Conservation (phyloP, 257 asterid genomes). For the Ballota nigra region DNA sequence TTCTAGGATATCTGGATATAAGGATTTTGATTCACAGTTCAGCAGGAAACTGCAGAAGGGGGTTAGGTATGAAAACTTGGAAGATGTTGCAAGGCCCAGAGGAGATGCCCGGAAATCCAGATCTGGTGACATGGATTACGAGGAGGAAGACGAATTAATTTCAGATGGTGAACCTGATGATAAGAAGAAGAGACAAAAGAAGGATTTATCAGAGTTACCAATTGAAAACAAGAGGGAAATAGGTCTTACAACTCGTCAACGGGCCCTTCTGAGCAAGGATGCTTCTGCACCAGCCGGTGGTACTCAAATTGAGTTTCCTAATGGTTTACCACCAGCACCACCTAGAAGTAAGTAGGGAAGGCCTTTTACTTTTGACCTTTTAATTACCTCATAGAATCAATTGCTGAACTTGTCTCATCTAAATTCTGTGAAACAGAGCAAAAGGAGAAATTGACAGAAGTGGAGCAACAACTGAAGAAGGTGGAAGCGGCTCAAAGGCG, state of each 20-base stretch:
- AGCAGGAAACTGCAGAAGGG: conserved; percentile 46
- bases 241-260: conserved; percentile 87
- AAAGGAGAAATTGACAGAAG: conserved; percentile 79
- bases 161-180: conserved; percentile 64
- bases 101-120: conserved; percentile 47
- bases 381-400: conserved; percentile 1
- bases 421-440: conserved; percentile 50
- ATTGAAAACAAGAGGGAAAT: conserved; percentile 70
- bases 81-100: conserved; percentile 43
- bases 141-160: conserved; percentile 48
- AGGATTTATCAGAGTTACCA: conserved; percentile 58
- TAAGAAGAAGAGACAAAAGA: conserved; percentile 53
- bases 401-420: conserved; percentile 7
- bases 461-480: conserved; percentile 91
- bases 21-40: conserved; percentile 52
- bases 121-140: conserved; percentile 62
- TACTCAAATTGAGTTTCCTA: conserved; percentile 67
- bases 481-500: conserved; percentile 96
- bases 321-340: conserved; percentile 88
- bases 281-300: conserved; percentile 42
- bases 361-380: conserved; percentile 6
- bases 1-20: conserved; percentile 47
- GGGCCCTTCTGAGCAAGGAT: conserved; percentile 68
- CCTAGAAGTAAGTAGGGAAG: conserved; percentile 64
- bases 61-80: conserved; percentile 38